These are phyloP conservation scores for Cerioporus squamosus DNA, from an alignment of 1,284 basidiomycete genomes.

Conservation along the genomic window DNA sequence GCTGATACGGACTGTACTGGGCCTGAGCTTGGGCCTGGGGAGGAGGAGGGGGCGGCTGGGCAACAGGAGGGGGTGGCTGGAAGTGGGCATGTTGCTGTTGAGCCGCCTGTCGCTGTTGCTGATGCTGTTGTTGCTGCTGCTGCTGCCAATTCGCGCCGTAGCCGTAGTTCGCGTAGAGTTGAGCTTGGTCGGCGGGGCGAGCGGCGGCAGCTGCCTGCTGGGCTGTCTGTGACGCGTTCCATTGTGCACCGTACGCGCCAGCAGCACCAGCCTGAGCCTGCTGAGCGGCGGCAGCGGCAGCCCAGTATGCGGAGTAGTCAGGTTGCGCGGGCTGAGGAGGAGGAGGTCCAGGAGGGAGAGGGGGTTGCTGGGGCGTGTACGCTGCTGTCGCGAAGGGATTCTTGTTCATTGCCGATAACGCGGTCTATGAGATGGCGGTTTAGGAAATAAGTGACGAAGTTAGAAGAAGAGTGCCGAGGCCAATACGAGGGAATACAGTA, in stretches of 20 bases:
- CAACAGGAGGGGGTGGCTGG: conserved; percentile 54
- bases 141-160: conserved; percentile 75
- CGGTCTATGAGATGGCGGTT: conserved; percentile 9
- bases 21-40: conserved; percentile 53
- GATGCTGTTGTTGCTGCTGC: conserved; percentile 50
- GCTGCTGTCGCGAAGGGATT: conserved; percentile 75
- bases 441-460: conserved; percentile 7
- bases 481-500: conserved; percentile 28
- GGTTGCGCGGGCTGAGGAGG: conserved; percentile 68
- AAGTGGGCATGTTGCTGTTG: conserved; percentile 54
- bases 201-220: conserved; percentile 40
- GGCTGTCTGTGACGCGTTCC: conserved; percentile 61
- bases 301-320: conserved; percentile 81
- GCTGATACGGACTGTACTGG: conserved; percentile 78
- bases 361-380: conserved; percentile 72
- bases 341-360: conserved; percentile 77
- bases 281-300: conserved; percentile 57
- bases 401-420: conserved; percentile 63
- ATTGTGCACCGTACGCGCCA: conserved; percentile 62
- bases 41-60: conserved; percentile 51
- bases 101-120: conserved; percentile 65
- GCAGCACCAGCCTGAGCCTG: conserved; percentile 48
- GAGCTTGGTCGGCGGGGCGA: conserved; percentile 73
- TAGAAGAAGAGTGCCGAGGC: conserved; percentile 1
- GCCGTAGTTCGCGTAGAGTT: conserved; percentile 83